Percentiles rank a stretch among this genome's conserved stretches.
These are phyloP conservation scores for Colletotrichum lindemuthianum DNA, from an alignment of 2,329 filamentous ascomycete species.

Conservation along the genomic window DNA sequence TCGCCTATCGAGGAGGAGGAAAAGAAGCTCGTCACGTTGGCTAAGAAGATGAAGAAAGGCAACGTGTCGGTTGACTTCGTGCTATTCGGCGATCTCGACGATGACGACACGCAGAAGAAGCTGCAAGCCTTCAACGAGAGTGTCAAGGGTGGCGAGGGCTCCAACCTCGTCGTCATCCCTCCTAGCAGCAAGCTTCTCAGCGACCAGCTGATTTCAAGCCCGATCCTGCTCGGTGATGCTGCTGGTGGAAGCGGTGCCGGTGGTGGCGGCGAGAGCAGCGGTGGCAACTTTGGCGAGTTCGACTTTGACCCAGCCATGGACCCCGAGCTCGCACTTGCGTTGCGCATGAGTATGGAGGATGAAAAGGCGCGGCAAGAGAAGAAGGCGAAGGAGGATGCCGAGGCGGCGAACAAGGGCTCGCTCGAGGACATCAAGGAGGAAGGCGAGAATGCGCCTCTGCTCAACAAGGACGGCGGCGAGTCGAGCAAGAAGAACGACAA, in stretches of 20 bases:
- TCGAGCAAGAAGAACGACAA: conserved; percentile 55
- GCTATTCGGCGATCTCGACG: conserved; percentile 91
- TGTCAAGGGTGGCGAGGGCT: conserved; percentile 91
- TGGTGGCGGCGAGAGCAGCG: conserved; percentile 63
- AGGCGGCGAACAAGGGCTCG: conserved; percentile 76
- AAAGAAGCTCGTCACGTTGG: conserved; percentile 86
- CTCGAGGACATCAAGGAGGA: conserved; percentile 87
- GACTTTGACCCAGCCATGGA: conserved; percentile 92
- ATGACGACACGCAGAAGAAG: conserved; percentile 90
- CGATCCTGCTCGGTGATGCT: conserved; percentile 87
- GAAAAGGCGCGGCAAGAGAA: conserved; percentile 95
- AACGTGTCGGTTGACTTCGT: conserved; percentile 95
- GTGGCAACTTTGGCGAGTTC: conserved; percentile 75
- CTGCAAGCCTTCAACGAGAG: conserved; percentile 92
- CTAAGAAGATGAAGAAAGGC: conserved; percentile 99
- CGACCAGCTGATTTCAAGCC: conserved; percentile 88
- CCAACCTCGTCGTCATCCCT: conserved; percentile 88
- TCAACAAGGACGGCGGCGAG: conserved; percentile 69
- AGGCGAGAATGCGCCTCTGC: conserved; percentile 73
- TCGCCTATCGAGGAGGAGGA: conserved; percentile 91
- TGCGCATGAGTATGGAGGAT: conserved; percentile 98
- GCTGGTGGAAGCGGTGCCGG: conserved; percentile 59
- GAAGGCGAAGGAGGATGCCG: conserved; percentile 79
- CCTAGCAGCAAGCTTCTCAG: conserved; percentile 92
- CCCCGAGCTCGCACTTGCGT: conserved; percentile 90